A percentile compares a stretch with the other conserved stretches of the same genome.
These are phyloP conservation scores for Capronia coronata DNA, from an alignment of 2,329 filamentous ascomycete species.

Conservation along the genomic window DNA sequence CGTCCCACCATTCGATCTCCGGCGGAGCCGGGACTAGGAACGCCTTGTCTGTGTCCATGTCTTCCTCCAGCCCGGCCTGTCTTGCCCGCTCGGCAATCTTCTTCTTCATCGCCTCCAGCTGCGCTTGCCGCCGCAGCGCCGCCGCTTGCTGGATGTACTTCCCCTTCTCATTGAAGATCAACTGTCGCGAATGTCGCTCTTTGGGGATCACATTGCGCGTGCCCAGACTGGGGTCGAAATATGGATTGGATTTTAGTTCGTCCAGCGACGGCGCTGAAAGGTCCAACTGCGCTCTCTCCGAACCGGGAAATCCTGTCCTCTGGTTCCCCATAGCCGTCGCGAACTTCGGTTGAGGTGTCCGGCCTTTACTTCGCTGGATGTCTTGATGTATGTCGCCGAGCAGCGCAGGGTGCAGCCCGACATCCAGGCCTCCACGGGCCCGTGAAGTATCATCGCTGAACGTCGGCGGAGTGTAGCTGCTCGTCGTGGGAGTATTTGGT, in stretches of 20 bases:
- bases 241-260: slow-evolving; percentile 66
- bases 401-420: slow-evolving; percentile 71
- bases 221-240: slow-evolving; percentile 67
- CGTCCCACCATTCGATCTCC: slow-evolving; percentile 95
- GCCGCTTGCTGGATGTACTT: slow-evolving; percentile 96
- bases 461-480: slow-evolving; percentile 38
- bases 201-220: slow-evolving; percentile 54
- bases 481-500: slow-evolving; percentile 37
- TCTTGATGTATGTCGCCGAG: slow-evolving; percentile 44
- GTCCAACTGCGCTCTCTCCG: slow-evolving; percentile 47
- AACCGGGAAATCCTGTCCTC: slow-evolving; percentile 41
- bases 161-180: slow-evolving; percentile 89
- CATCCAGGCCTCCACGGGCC: slow-evolving; percentile 63
- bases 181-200: slow-evolving; percentile 63
- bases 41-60: slow-evolving; percentile 78
- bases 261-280: slow-evolving; percentile 53
- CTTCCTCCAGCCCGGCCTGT: slow-evolving; percentile 90
- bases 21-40: slow-evolving; percentile 80
- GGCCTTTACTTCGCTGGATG: slow-evolving; percentile 37
- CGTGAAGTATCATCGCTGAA: slow-evolving; percentile 45
- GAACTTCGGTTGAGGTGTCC: slow-evolving; percentile 44
- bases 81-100: slow-evolving; percentile 79
- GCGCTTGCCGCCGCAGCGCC: slow-evolving; percentile 77
- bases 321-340: slow-evolving; percentile 51
- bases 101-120: slow-evolving; percentile 90